Evolutionary conservation across 2,329 filamentous ascomycete genomes (phyloP).

Genomic region (Chaetomium sp.): DNA sequence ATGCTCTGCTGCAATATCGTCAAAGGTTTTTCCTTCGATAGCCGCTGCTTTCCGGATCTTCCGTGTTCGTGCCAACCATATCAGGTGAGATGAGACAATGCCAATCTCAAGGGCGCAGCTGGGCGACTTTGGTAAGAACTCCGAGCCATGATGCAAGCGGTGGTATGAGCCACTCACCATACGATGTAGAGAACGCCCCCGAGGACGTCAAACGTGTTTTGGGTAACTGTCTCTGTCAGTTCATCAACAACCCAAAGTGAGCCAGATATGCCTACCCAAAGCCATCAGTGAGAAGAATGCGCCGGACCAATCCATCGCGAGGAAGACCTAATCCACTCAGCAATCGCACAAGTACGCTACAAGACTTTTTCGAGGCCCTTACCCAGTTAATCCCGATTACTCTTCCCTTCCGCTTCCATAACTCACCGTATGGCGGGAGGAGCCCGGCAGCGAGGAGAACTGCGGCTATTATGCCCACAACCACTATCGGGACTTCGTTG

Average conservation of each 20-base stretch:
- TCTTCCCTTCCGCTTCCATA: slow-evolving; percentile 62
- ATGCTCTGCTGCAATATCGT: slow-evolving; percentile 51
- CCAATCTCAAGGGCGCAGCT: slow-evolving; percentile 61
- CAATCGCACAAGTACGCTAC: no score
- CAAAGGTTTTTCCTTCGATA: slow-evolving; percentile 54
- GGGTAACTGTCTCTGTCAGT: slow-evolving; percentile 50
- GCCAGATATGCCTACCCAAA: slow-evolving; percentile 47
- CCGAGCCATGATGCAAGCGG: not conserved
- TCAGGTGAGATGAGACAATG: slow-evolving; percentile 60
- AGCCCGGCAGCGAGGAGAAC: slow-evolving; percentile 59
- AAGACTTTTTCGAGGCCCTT: not conserved
- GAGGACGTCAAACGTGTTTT: slow-evolving; percentile 62
- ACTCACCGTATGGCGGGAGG: slow-evolving; percentile 62
- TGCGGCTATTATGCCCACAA: slow-evolving; percentile 61
- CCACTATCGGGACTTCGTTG: slow-evolving; percentile 54
- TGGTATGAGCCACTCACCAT: slow-evolving; percentile 49
- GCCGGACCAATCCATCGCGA: slow-evolving; percentile 61
- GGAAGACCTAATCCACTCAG: slow-evolving; percentile 47
- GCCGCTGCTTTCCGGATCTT: slow-evolving; percentile 55
- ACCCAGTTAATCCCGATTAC: slow-evolving; percentile 62
- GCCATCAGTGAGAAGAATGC: slow-evolving; percentile 67
- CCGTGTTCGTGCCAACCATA: slow-evolving; percentile 61
- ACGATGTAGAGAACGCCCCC: slow-evolving; percentile 63
- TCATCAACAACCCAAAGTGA: not conserved
- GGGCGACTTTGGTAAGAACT: not conserved